These are phyloP conservation scores for Achlya hypogyna DNA, from an alignment of 352 stramenopile genomes.

Conservation along the genomic window DNA sequence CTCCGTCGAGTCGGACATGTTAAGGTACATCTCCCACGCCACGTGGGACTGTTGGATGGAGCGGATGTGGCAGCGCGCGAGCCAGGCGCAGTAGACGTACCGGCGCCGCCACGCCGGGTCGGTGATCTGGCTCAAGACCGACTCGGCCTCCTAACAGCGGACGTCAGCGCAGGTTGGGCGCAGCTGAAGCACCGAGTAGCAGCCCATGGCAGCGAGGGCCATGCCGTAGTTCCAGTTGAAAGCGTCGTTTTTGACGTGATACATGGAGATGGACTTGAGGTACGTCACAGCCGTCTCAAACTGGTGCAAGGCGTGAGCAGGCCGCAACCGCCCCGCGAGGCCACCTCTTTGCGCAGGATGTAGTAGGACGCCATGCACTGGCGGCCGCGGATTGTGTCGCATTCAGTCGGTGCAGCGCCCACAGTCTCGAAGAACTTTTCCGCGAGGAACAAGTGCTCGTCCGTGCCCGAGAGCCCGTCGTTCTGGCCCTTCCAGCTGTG, in stretches of 20 bases:
- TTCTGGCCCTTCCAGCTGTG: constrained; percentile 52
- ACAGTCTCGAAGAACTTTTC: constrained; percentile 60
- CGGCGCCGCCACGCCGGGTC: constrained; percentile 27
- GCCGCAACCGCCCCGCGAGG: not conserved
- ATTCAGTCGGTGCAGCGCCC: constrained; percentile 34
- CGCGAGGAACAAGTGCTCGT: constrained; percentile 62
- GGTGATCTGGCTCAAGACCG: constrained; percentile 42
- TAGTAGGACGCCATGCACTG: constrained; percentile 68
- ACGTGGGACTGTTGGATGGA: constrained; percentile 23
- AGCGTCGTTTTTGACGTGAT: constrained; percentile 38
- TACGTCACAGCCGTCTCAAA: constrained; percentile 57
- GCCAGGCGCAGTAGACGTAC: constrained; percentile 40
- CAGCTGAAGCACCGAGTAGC: constrained; percentile 21
- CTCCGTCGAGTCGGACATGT: constrained; percentile 39
- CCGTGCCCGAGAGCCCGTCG: constrained; percentile 26
- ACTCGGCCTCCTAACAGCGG: constrained; percentile 33
- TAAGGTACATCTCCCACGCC: constrained; percentile 61
- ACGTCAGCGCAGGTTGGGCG: not conserved
- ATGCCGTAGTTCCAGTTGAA: constrained; percentile 81
- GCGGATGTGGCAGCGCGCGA: constrained; percentile 46
- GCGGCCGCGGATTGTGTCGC: constrained; percentile 54
- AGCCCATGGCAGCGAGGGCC: constrained; percentile 37
- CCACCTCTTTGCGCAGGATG: constrained; percentile 46
- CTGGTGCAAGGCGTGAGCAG: not conserved
- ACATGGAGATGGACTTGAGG: constrained; percentile 50